Percentiles rank a stretch among this genome's conserved stretches.
These are phyloP conservation scores for Salix koriyanagi DNA, from an alignment of 345 rosid species.

Conservation along the genomic window DNA sequence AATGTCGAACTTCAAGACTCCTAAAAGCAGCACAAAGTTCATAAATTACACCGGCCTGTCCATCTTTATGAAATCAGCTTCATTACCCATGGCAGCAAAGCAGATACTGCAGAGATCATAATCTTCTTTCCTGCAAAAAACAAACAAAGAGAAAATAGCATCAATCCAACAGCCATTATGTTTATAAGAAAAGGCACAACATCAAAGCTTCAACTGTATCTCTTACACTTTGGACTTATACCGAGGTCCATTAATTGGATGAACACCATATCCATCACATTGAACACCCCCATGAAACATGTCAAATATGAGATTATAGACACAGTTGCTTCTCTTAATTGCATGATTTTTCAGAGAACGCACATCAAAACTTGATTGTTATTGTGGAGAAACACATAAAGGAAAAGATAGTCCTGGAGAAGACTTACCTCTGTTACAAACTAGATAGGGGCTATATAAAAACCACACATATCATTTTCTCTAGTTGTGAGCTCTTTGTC, in stretches of 20 bases:
- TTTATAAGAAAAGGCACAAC: neutral
- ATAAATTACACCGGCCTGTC: slow-evolving; percentile 45
- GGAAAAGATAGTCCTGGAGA: too few relatives aligned
- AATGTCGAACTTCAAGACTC: too few relatives aligned
- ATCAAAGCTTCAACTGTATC: neutral
- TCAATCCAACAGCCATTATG: neutral
- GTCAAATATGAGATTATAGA: slow-evolving; percentile 31
- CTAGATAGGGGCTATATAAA: too few relatives aligned
- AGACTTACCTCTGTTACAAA: too few relatives aligned
- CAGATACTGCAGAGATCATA: slow-evolving; percentile 92
- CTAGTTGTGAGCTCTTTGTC: too few relatives aligned
- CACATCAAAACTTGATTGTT: too few relatives aligned
- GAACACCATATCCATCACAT: slow-evolving; percentile 88
- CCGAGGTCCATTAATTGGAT: slow-evolving; percentile 84
- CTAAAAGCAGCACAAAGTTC: too few relatives aligned
- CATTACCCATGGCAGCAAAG: slow-evolving; percentile 64
- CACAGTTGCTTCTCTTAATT: slow-evolving; percentile 27
- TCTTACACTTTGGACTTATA: slow-evolving; percentile 92
- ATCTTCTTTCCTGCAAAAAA: slow-evolving; percentile 59
- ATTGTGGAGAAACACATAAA: too few relatives aligned
- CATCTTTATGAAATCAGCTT: slow-evolving; percentile 58
- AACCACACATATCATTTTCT: too few relatives aligned
- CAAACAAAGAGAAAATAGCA: neutral
- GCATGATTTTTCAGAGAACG: slow-evolving; percentile 13
- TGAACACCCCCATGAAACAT: slow-evolving; percentile 76